Evolutionary conservation across 1,139 yeast genomes (phyloP), one percentile per base, ranked within the genome.

Genomic region (Chernovozyma sophiae-reginae): DNA sequence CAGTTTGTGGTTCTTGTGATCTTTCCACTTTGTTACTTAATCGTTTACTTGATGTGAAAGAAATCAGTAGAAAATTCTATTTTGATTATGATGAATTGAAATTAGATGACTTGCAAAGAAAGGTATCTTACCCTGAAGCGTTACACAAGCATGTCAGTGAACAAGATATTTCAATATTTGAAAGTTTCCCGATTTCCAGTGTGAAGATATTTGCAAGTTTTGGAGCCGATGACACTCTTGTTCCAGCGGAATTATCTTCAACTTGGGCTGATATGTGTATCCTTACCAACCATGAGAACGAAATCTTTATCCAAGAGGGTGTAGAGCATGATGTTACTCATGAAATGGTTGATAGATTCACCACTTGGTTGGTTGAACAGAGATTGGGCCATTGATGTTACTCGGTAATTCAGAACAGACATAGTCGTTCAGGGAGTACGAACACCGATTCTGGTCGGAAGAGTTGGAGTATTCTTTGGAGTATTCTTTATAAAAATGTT

Each of bases 1-100:
- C 81, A 1, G 65, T 74, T 18, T 59, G 75, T 35, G 81, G 79
- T 1, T 61, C 68, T 36, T 55, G 62, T 32, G 77, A 74, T 37
- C 51, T 74, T 42, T 52, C 74, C 4, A 56, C 75, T 3, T 54
- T 74, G 39, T 53, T 74, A 46, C 39, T 72, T 40, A 69, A 65
- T 44, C 52, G 81, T 38, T 51, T 48, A 52, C 3, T 44, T 42
- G 53, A 49, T 12, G 39, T 49, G 4, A 46, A 44, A 18, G 59
- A 51, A 39, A 56, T 52, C 35, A 61, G 53, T 40, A 60, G 56
- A 41, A 55, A 49, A 46, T 65, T 65, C 43, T 65, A 64, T 47
- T 53, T 40, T 43, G 48, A 52, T 32, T 70, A 68, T 44, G 51
- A 55, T n/a, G 74, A 68, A 43, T 52, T 70, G 35, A 51, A 50